A percentile compares a stretch with the other conserved stretches of the same genome.
Evolutionary conservation across 225 moss, liverwort and hornwort species (phyloP).

Genomic region (Sphagnum contortum): DNA sequence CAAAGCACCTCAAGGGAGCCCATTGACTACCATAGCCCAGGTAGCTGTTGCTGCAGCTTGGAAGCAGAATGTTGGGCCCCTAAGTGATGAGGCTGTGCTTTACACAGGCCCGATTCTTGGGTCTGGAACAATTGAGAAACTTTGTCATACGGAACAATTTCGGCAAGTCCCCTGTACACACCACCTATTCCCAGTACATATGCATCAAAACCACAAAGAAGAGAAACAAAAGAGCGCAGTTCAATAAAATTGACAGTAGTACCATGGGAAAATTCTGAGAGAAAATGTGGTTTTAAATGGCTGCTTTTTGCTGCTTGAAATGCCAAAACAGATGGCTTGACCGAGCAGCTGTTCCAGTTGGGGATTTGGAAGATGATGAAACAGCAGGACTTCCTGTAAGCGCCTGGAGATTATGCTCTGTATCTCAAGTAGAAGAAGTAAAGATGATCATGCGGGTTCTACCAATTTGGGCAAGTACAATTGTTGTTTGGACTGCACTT

Average conservation of each 20-base stretch:
- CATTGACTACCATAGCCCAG: conserved; percentile 13
- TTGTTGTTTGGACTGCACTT: conserved; percentile 15
- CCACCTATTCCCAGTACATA: too few species aligned
- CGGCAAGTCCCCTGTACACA: too few species aligned
- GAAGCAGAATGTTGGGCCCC: conserved; percentile 6
- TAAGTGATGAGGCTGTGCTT: too few species aligned
- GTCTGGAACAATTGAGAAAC: too few species aligned
- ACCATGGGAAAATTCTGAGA: too few species aligned
- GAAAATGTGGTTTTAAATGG: too few species aligned
- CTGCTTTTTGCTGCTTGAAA: too few species aligned
- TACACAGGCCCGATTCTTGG: too few species aligned
- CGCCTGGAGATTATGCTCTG: conserved; percentile 22
- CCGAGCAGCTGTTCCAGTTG: conserved; percentile 15
- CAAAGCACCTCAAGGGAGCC: conserved; percentile 11
- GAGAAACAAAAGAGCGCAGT: too few species aligned
- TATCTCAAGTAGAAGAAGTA: conserved; percentile 40
- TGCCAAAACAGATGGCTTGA: conserved; percentile 22
- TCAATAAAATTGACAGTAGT: too few species aligned
- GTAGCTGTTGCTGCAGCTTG: conserved; percentile 10
- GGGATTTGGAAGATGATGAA: neutral
- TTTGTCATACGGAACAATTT: too few species aligned
- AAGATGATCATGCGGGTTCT: conserved; percentile 20
- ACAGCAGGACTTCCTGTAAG: conserved; percentile 1
- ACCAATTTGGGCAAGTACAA: conserved; percentile 19
- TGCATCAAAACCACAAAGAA: too few species aligned